A percentile compares a stretch with the other conserved stretches of the same genome.
Evolutionary conservation across 2,329 filamentous ascomycete genomes (phyloP).

Genomic region (Aureobasidium sp.): DNA sequence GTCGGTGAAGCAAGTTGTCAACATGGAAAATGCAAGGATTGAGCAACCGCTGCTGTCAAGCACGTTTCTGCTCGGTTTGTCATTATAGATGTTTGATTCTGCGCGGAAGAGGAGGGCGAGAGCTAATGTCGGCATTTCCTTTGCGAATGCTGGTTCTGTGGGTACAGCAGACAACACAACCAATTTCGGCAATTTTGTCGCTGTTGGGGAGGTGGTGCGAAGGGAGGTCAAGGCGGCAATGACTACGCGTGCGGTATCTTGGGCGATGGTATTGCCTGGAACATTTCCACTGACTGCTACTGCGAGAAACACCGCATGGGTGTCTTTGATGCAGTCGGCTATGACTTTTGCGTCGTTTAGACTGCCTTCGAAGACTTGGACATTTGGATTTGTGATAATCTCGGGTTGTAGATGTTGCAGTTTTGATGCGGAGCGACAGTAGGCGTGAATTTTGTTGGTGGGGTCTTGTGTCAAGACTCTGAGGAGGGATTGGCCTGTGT

Average conservation of each 20-base stretch:
- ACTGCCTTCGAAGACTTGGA: constrained; percentile 37
- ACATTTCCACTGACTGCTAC: constrained; percentile 39
- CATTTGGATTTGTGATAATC: constrained; percentile 23
- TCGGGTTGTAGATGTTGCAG: constrained; percentile 29
- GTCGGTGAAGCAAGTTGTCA: not conserved
- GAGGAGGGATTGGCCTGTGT: constrained; percentile 36
- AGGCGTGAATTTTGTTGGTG: constrained; percentile 31
- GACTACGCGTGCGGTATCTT: constrained; percentile 30
- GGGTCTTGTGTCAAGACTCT: constrained; percentile 29
- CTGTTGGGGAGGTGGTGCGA: constrained; percentile 6
- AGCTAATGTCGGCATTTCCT: constrained; percentile 24
- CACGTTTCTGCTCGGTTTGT: constrained; percentile 18
- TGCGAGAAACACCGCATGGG: constrained; percentile 33
- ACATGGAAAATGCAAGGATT: not conserved
- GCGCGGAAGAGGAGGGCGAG: constrained; percentile 25
- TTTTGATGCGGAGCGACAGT: constrained; percentile 37
- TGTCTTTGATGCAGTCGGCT: constrained; percentile 28
- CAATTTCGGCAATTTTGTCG: constrained; percentile 29
- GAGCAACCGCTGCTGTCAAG: not conserved
- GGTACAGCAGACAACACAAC: constrained; percentile 37
- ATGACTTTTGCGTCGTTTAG: constrained; percentile 34
- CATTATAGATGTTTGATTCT: constrained; percentile 33
- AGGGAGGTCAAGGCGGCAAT: constrained; percentile 29
- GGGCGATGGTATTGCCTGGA: constrained; percentile 32
- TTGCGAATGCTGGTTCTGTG: constrained; percentile 32